Evolutionary conservation across 768 basidiomycete species (phyloP).

Genomic region (Russula sp.): DNA sequence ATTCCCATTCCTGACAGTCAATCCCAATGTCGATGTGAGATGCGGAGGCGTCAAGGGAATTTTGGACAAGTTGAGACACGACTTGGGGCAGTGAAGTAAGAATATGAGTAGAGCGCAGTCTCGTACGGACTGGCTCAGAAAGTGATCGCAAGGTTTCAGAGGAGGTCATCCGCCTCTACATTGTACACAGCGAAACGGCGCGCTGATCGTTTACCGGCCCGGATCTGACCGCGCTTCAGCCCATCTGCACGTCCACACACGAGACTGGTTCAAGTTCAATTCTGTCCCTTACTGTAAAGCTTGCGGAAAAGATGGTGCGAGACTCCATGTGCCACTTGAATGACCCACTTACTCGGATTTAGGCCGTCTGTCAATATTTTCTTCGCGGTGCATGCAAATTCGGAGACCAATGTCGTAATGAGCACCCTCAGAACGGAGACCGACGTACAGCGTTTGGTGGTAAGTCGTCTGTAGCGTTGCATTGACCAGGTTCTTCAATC

Average conservation of each 20-base stretch:
- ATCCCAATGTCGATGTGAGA: slow-evolving; percentile 66
- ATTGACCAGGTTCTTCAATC: slow-evolving; percentile 27
- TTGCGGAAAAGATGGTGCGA: slow-evolving; percentile 16
- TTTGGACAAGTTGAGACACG: slow-evolving; percentile 84
- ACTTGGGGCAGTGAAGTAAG: slow-evolving; percentile 78
- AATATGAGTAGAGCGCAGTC: slow-evolving; percentile 79
- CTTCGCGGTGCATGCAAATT: slow-evolving; percentile 61
- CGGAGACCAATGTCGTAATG: slow-evolving; percentile 58
- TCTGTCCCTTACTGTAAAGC: too few species aligned
- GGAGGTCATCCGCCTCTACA: slow-evolving; percentile 16
- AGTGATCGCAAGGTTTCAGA: slow-evolving; percentile 37
- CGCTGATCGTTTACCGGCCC: neutral
- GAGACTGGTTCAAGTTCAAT: neutral
- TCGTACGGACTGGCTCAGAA: slow-evolving; percentile 58
- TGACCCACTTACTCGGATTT: neutral
- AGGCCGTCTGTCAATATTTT: slow-evolving; percentile 59
- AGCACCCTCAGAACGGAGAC: slow-evolving; percentile 47
- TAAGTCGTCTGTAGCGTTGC: slow-evolving; percentile 36
- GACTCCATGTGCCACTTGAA: neutral
- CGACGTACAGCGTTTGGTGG: slow-evolving; percentile 44
- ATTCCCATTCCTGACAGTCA: slow-evolving; percentile 72
- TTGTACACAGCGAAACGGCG: neutral
- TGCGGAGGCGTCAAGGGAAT: slow-evolving; percentile 81
- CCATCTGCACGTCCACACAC: neutral
- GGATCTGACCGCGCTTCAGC: neutral